Conservation (phyloP, 2,329 filamentous ascomycete genomes). For the Metarhizium rileyi region DNA sequence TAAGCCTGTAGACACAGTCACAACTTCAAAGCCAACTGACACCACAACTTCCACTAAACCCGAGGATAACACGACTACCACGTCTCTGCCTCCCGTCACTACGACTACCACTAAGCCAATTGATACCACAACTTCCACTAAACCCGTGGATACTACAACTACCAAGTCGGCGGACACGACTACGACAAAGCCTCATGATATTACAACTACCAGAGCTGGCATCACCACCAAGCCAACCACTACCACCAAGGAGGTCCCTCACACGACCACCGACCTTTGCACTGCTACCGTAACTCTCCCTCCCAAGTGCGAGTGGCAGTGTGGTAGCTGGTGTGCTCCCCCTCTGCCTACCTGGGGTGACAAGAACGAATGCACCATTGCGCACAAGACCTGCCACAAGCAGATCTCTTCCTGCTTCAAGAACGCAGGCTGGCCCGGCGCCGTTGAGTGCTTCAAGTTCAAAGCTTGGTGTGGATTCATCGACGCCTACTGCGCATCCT, state of each 20-base stretch:
- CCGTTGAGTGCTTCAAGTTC: conserved; percentile 41
- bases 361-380: conserved; percentile 28
- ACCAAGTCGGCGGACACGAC: not conserved
- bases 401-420: conserved; percentile 42
- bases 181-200: not conserved
- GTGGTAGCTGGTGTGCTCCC: conserved; percentile 43
- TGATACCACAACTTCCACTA: conserved; percentile 5
- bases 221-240: conserved; percentile 13
- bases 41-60: conserved; percentile 10
- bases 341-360: conserved; percentile 39
- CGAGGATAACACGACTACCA: conserved; percentile 2
- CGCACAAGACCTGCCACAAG: conserved; percentile 34
- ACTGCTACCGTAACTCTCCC: conserved; percentile 35
- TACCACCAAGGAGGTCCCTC: conserved; percentile 16
- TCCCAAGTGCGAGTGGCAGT: conserved; percentile 42
- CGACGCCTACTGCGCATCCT: conserved; percentile 31
- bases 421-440: conserved; percentile 38
- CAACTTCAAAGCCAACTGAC: not conserved
- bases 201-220: conserved; percentile 4
- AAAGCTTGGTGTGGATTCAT: conserved; percentile 38
- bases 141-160: not conserved
- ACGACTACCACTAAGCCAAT: conserved; percentile 12
- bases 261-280: conserved; percentile 33
- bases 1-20: conserved; percentile 1
- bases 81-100: conserved; percentile 4